Conservation (phyloP, 1,284 basidiomycete genomes). For the Coniophora puteana region DNA sequence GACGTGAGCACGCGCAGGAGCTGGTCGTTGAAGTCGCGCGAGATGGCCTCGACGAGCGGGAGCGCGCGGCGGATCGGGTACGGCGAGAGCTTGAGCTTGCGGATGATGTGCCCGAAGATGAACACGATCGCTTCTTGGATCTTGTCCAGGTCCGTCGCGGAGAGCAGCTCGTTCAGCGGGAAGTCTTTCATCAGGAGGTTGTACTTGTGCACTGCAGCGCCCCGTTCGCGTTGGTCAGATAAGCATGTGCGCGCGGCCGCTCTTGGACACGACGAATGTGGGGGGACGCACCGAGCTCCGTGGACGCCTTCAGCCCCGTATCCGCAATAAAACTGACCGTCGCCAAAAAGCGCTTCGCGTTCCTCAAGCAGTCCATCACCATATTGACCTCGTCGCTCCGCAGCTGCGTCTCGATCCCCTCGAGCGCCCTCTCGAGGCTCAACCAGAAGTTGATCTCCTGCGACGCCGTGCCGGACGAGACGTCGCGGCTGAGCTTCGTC, state of each 20-base stretch:
- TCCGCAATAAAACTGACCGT: slow-evolving; percentile 98
- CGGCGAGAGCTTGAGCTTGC: slow-evolving; percentile 92
- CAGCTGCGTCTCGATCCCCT: slow-evolving; percentile 90
- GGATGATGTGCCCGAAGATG: slow-evolving; percentile 94
- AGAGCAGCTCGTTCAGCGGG: slow-evolving; percentile 92
- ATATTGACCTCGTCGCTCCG: slow-evolving; percentile 90
- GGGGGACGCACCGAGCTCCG: slow-evolving; percentile 65
- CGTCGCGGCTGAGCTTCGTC: slow-evolving; percentile 90
- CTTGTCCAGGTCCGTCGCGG: slow-evolving; percentile 94
- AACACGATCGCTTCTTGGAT: slow-evolving; percentile 84
- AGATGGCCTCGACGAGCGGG: slow-evolving; percentile 97
- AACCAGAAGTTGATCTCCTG: slow-evolving; percentile 99
- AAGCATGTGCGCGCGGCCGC: no score
- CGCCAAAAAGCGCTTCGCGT: slow-evolving; percentile 96
- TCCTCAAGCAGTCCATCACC: slow-evolving; percentile 93
- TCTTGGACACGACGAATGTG: not conserved
- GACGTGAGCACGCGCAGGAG: slow-evolving; percentile 88
- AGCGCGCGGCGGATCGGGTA: slow-evolving; percentile 96
- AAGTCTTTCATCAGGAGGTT: slow-evolving; percentile 99
- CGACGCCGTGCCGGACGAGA: slow-evolving; percentile 93
- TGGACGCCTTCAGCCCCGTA: slow-evolving; percentile 92
- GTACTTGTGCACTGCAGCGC: slow-evolving; percentile 89
- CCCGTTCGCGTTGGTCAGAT: slow-evolving; percentile 38
- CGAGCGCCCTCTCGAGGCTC: slow-evolving; percentile 88
- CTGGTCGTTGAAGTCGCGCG: slow-evolving; percentile 94